Evolutionary conservation across 2,329 filamentous ascomycete genomes (phyloP).

Genomic region (Diaporthe citrichinensis): DNA sequence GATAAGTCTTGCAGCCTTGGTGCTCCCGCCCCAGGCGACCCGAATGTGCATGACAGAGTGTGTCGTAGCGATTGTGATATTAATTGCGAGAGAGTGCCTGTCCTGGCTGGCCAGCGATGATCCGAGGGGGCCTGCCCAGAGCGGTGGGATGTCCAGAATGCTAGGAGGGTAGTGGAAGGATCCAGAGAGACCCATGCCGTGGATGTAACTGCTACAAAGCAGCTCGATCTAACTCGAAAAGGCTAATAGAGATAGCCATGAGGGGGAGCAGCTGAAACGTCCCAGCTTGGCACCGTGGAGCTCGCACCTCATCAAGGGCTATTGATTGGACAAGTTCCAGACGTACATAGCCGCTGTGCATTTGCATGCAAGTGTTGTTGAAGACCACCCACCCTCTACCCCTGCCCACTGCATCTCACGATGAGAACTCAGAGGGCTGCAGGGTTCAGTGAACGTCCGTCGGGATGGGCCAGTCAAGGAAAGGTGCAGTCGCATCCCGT

Average conservation of each 20-base stretch:
- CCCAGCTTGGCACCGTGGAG: slow-evolving; percentile 30
- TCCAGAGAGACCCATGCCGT: slow-evolving; percentile 22
- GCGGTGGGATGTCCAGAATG: background rate
- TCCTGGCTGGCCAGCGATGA: background rate
- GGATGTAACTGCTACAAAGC: slow-evolving; percentile 1
- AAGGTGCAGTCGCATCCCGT: slow-evolving; percentile 33
- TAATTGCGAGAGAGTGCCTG: background rate
- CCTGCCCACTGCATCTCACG: slow-evolving; percentile 36
- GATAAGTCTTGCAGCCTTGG: slow-evolving; percentile 15
- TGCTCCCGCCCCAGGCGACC: background rate
- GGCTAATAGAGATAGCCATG: slow-evolving; percentile 19
- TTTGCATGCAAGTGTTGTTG: slow-evolving; percentile 46
- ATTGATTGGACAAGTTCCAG: slow-evolving; percentile 47
- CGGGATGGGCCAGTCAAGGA: slow-evolving; percentile 25
- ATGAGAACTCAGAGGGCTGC: slow-evolving; percentile 40
- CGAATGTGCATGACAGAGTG: slow-evolving; percentile 15
- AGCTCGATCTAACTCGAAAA: slow-evolving; percentile 18
- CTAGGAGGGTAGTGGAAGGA: background rate
- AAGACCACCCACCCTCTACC: slow-evolving; percentile 37
- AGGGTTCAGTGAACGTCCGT: slow-evolving; percentile 39
- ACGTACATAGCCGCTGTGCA: slow-evolving; percentile 54
- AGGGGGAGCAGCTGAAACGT: slow-evolving; percentile 48
- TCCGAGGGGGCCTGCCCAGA: slow-evolving; percentile 3
- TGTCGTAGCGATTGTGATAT: slow-evolving; percentile 17
- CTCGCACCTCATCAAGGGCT: slow-evolving; percentile 9